Conservation (phyloP, 208 protist genomes). For the Leishmania tropica region DNA sequence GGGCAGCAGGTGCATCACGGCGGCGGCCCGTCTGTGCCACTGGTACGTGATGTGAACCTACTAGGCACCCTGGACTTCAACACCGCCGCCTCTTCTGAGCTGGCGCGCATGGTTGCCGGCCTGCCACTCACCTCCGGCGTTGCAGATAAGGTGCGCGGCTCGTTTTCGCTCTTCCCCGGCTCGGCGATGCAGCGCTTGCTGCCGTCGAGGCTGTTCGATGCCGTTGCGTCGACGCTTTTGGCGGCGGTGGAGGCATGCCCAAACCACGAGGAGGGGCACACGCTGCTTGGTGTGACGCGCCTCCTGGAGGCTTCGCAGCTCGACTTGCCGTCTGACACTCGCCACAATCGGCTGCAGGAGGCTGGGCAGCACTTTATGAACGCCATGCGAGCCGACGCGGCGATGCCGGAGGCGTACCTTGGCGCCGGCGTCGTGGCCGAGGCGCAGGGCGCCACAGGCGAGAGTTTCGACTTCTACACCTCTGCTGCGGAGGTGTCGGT, state of each 20-base stretch:
- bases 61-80: constrained; percentile 24
- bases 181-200: constrained; percentile 5
- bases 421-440: constrained; percentile 67
- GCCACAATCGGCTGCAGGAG: constrained; percentile 46
- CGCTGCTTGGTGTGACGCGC: constrained; percentile 49
- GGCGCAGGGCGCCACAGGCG: constrained; percentile 55
- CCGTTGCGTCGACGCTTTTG: constrained; percentile 39
- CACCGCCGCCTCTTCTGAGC: not conserved
- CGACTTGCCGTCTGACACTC: constrained; percentile 32
- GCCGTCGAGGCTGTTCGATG: constrained; percentile 30
- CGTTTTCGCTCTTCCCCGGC: constrained; percentile 5
- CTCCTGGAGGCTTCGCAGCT: constrained; percentile 54
- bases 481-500: constrained; percentile 56
- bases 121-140: constrained; percentile 13
- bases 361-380: constrained; percentile 58
- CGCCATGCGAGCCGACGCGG: constrained; percentile 43
- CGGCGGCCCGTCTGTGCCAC: not conserved
- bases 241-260: constrained; percentile 46
- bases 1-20: constrained; percentile 8
- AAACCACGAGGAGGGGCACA: constrained; percentile 58
- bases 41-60: constrained; percentile 44
- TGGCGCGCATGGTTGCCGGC: constrained; percentile 2
- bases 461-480: constrained; percentile 65
- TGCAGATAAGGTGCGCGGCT: not conserved
- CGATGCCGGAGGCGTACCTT: constrained; percentile 44